Conservation (phyloP, 1,139 yeast species). For the Kodamaea ohmeri region DNA sequence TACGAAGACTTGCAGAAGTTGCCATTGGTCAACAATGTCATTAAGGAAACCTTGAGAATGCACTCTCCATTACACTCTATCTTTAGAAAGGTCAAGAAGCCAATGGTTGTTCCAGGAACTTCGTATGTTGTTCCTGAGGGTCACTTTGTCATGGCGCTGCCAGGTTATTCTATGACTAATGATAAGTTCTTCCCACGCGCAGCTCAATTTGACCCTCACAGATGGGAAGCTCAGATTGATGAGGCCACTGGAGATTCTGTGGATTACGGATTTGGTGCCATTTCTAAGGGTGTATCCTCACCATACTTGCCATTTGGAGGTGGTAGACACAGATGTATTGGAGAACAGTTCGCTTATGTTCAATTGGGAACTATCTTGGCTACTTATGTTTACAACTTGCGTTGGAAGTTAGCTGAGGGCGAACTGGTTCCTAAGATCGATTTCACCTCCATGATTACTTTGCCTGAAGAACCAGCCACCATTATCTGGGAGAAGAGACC, state of each 20-base stretch:
- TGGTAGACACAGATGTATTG: conserved; percentile 99
- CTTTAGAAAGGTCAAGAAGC: conserved; percentile 83
- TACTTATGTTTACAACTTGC: conserved; percentile 70
- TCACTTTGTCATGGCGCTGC: conserved; percentile 86
- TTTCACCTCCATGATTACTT: conserved; percentile 89
- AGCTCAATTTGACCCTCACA: conserved; percentile 68
- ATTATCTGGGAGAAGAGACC: conserved; percentile 72
- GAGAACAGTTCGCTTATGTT: conserved; percentile 95
- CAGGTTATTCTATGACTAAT: conserved; percentile 83
- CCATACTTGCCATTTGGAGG: conserved; percentile 98
- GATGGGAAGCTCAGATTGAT: conserved; percentile 63
- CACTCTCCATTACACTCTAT: conserved; percentile 96
- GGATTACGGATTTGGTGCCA: conserved; percentile 95
- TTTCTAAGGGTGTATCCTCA: conserved; percentile 91
- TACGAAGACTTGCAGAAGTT: conserved; percentile 82
- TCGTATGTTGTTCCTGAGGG: conserved; percentile 83
- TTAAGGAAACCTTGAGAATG: conserved; percentile 90
- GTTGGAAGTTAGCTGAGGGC: conserved; percentile 67
- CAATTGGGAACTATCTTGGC: conserved; percentile 87
- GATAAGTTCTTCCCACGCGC: conserved; percentile 80
- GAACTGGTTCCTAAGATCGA: conserved; percentile 70
- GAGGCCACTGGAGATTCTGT: conserved; percentile 45
- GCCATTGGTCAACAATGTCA: conserved; percentile 76
- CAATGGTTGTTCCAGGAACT: conserved; percentile 77
- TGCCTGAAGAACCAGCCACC: conserved; percentile 77